Evolutionary conservation across 1,284 basidiomycete genomes (phyloP), one percentile per base, ranked within the genome.

Genomic region (Trichosporon coremiiforme): DNA sequence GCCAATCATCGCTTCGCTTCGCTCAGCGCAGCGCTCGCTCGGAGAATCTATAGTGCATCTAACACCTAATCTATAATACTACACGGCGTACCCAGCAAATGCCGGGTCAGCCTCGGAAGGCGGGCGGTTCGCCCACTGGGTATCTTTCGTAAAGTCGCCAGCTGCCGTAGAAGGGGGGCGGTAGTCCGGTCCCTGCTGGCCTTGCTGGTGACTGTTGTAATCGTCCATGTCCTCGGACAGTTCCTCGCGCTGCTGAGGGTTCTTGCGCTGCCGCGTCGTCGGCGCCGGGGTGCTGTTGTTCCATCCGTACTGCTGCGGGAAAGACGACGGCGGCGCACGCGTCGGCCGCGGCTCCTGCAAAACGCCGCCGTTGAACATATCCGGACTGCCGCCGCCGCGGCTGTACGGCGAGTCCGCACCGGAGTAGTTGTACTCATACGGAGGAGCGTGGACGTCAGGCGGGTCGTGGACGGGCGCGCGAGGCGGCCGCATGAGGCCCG

Each of bases 81-180:
- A 62, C 57, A 62, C 57, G 17, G 57, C 57, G 57, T 62, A 62
- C 8, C 57, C 57, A 4, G 57, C 57, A 33, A 33, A 62, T 10
- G 57, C 57, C 29, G 57, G 57, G 57, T 62, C 57, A 2, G 57
- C 57, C 29, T 62, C 57, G 20, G 57, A 62, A 17, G 57, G 57
- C 31, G 57, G 57, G 20, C 57, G 57, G 29, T 62, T 35, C 15
- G 57, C 57, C 57, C 57, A 62, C 29, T 35, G 57, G 57, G 57
- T 62, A 62, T 62, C 57, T 17, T 20, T n/a, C 17, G 57, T 62
- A 33, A 62, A 62, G n/a, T 62, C 57, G 31, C 57, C 57, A 8
- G 57, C 57, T 8, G 57, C 57, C 7, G 57, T 62, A 7, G 57
- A 62, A 3, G 57, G 57, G 15, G 57, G 57, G 13, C 57, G 13